These are phyloP conservation scores for Paracoccidioides lutzii DNA, from an alignment of 2,329 filamentous ascomycete genomes.

Conservation along the genomic window DNA sequence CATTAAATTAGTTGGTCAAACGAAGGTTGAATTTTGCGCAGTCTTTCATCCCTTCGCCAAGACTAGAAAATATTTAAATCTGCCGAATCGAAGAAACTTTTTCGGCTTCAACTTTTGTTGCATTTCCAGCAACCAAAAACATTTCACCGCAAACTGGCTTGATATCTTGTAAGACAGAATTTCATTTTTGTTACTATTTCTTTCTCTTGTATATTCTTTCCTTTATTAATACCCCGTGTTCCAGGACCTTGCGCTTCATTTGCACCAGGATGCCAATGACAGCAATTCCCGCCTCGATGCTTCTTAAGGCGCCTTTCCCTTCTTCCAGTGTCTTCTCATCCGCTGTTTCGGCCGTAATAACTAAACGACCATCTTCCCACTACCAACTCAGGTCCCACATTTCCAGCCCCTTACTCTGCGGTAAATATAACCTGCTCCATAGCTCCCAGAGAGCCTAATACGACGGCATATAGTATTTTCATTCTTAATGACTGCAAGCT, in stretches of 20 bases:
- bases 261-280: not conserved
- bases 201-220: not conserved
- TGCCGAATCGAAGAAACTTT: not conserved
- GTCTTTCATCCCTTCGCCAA: not conserved
- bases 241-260: too few species aligned
- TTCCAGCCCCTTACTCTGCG: constrained; percentile 22
- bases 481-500: not conserved
- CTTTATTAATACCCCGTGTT: not conserved
- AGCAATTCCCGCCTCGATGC: not conserved
- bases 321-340: constrained; percentile 15
- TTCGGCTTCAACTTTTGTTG: not conserved
- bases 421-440: constrained; percentile 14
- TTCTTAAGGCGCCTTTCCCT: not conserved
- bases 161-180: not conserved
- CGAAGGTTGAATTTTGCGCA: too few species aligned
- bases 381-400: constrained; percentile 13
- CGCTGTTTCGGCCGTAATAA: constrained; percentile 7
- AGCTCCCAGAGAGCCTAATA: not conserved
- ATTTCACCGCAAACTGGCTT: not conserved
- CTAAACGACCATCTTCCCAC: constrained; percentile 13
- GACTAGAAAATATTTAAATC: not conserved
- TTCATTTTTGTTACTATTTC: not conserved
- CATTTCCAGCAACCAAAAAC: not conserved
- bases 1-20: too few species aligned
- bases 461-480: not conserved